Conservation (phyloP, 192 early-diverging fungal species). For the Coemansia asiatica region DNA sequence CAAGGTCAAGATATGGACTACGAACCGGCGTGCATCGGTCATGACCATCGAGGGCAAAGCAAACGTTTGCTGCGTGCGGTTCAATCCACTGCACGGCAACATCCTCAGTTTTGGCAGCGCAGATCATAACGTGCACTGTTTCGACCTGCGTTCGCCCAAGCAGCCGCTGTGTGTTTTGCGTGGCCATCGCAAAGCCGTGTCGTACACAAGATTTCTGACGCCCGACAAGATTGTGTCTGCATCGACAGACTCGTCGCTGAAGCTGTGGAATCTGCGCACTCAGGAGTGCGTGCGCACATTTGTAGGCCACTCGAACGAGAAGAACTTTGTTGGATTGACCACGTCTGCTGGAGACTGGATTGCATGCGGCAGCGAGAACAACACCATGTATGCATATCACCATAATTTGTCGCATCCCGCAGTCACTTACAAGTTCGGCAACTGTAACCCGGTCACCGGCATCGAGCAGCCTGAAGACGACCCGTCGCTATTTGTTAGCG, state of each 20-base stretch:
- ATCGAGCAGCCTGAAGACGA: conserved; percentile 58
- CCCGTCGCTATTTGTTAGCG: conserved; percentile 79
- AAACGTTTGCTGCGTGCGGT: conserved; percentile 93
- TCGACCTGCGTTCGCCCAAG: conserved; percentile 76
- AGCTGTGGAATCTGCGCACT: conserved; percentile 73
- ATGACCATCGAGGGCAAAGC: conserved; percentile 81
- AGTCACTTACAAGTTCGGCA: conserved; percentile 75
- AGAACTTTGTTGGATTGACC: conserved; percentile 95
- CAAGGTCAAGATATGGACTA: conserved; percentile 91
- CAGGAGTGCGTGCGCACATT: conserved; percentile 69
- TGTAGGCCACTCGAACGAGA: conserved; percentile 87
- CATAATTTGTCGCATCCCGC: conserved; percentile 71
- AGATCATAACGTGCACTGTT: conserved; percentile 91
- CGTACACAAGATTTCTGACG: conserved; percentile 85
- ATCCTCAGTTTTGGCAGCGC: conserved; percentile 88
- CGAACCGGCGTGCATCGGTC: conserved; percentile 67
- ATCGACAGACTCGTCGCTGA: conserved; percentile 90
- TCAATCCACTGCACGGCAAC: conserved; percentile 74
- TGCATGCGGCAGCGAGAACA: conserved; percentile 91
- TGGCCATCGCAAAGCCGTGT: conserved; percentile 92
- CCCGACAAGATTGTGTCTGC: conserved; percentile 82
- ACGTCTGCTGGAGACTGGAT: conserved; percentile 79
- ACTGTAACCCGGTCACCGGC: conserved; percentile 69
- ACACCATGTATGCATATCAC: conserved; percentile 86
- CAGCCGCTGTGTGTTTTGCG: conserved; percentile 71